Base-by-base conservation (phyloP, 2,329 filamentous ascomycete species). In the Sarocladium oryzae region DNA sequence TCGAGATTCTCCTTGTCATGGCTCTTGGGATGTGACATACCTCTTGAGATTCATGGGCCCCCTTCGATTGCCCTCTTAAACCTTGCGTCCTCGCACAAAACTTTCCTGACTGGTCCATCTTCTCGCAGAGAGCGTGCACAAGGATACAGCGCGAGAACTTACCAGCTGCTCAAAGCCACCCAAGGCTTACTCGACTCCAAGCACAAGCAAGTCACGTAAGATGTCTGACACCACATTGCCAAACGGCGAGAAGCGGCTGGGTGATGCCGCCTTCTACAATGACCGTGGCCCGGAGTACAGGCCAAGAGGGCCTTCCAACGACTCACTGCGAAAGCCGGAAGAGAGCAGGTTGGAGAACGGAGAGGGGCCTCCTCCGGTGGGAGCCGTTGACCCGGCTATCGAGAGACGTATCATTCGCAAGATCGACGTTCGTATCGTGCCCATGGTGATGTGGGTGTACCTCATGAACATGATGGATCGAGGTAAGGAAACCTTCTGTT, bases 381-480 rank as follows among this genome's bases (percentile, higher is more conserved):
- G 24, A 30, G 23, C 11, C 13, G 40, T 45, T 10, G 40, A 45
- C 23, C 4, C 10, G 13, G 40, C 21, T 18, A 30, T 16, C n/a
- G 40, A 45, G 23, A 9, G 24, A 16, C 21, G 24, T 4, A 45
- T 45, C 18, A 45, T 45, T 9, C 40, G 40, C 21, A 45, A 45
- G 40, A 26, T 45, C 30, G 40, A 45, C 40, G 30, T 18, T 5
- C 40, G 40, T 8, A 45, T 45, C n/a, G 40, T 45, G 7, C 40
- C 40, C 23, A 45, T 45, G 40, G 40, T 45, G 10, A 45, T 45
- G 40, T 45, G 40, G 40, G 40, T 45, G 9, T 45, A 45, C 30
- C 40, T 45, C 23, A 45, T 45, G 40, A 45, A 45, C 23, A 45
- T 45, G 40, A 45, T 45, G 40, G 40, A 45, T 28, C 40, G 40